Base-by-base conservation (phyloP, 768 basidiomycete species). In the Boletus huronensis region DNA sequence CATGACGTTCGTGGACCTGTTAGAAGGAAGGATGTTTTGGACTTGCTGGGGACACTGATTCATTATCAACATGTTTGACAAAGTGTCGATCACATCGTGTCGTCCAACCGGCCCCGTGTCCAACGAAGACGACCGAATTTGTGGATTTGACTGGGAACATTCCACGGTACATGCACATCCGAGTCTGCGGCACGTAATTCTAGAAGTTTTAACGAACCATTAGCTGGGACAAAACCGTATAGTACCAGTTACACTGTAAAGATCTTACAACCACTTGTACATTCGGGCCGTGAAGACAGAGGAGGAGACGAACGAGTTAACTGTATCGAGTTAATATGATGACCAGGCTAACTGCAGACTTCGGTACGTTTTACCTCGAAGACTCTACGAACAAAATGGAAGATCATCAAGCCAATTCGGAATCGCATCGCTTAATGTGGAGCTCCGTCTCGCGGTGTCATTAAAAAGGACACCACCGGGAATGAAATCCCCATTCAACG, bases 401-500 rank as follows among this genome's bases (percentile, higher is more conserved):
- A 35, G 19, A 23, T 5, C 6, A 48, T 26, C 14, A 50, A 31
- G 1, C 17, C 17, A n/a, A 28, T 26, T 28, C 17, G 8, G 7
- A 38, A 16, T 31, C 21, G 9, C 26, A 28, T 21, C 1, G 50
- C 52, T 48, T 10, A 43, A 43, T 17, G 28, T 34, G 58, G 52
- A 57, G 7, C 31, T 57, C 54, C 5, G 0, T 19, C 49, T 41
- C 54, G 42, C 25, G 4, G 13, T 25, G 38, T 52, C 42, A 26
- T 29, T 7, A 21, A 4, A 14, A 19, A 44, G 43, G 36, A 35
- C 44, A 42, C 4, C 6, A 7, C 31, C 43, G 39, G 11, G 50
- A 61, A 16, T 13, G 44, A 64, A 26, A 29, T 61, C 63, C 58
- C 32, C 44, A 23, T 48, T 46, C 41, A 63, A 52, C 50, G 59